These are phyloP conservation scores for Epichloe scottii DNA, from an alignment of 2,329 filamentous ascomycete genomes.

Conservation along the genomic window DNA sequence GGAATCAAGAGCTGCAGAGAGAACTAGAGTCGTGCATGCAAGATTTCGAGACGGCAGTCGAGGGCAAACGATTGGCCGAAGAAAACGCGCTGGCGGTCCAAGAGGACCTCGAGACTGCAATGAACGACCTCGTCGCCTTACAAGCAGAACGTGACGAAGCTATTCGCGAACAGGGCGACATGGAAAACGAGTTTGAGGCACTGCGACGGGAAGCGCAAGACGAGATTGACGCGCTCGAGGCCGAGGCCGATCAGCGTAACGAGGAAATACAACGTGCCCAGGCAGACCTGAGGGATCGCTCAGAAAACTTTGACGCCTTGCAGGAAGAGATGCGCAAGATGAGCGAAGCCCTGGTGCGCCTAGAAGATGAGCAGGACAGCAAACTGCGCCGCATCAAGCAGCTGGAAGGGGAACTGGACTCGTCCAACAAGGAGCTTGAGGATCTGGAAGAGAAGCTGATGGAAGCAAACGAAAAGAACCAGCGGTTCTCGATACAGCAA, in stretches of 20 bases:
- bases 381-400: slow-evolving; percentile 69
- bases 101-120: slow-evolving; percentile 66
- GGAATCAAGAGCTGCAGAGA: slow-evolving; percentile 77
- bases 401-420: slow-evolving; percentile 69
- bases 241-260: slow-evolving; percentile 59
- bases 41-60: slow-evolving; percentile 64
- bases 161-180: slow-evolving; percentile 47
- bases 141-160: slow-evolving; percentile 81
- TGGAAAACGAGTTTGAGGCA: slow-evolving; percentile 49
- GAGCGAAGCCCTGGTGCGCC: slow-evolving; percentile 70
- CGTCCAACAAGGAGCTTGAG: slow-evolving; percentile 78
- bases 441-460: slow-evolving; percentile 71
- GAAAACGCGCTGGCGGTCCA: slow-evolving; percentile 51
- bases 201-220: slow-evolving; percentile 52
- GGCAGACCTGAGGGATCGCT: slow-evolving; percentile 59
- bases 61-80: slow-evolving; percentile 48
- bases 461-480: slow-evolving; percentile 77
- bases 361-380: slow-evolving; percentile 80
- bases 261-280: slow-evolving; percentile 59
- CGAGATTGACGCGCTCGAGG: slow-evolving; percentile 54
- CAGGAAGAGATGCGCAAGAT: slow-evolving; percentile 90
- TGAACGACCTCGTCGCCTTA: slow-evolving; percentile 67
- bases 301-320: slow-evolving; percentile 81
- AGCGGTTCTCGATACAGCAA: slow-evolving; percentile 77
- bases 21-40: slow-evolving; percentile 69